These are phyloP conservation scores for Galerina sulciceps DNA, from an alignment of 768 basidiomycete genomes.

Conservation along the genomic window DNA sequence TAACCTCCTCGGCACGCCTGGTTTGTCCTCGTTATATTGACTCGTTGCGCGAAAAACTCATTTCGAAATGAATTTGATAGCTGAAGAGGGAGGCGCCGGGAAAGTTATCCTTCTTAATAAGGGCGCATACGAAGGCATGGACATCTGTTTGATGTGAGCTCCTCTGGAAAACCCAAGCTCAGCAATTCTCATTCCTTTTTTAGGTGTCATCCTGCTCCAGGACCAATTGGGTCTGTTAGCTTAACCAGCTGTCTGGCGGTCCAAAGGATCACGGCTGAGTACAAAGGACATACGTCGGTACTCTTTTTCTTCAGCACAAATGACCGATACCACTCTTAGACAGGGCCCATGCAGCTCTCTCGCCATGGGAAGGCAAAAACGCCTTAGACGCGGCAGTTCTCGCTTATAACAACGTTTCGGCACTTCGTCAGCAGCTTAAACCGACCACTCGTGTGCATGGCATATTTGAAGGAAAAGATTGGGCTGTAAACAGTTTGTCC, in stretches of 20 bases:
- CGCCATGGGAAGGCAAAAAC: slow-evolving; percentile 88
- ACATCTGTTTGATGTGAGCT: slow-evolving; percentile 72
- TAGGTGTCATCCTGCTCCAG: slow-evolving; percentile 85
- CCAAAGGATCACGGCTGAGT: slow-evolving; percentile 63
- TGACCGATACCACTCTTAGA: too few relatives aligned
- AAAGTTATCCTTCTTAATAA: slow-evolving; percentile 69
- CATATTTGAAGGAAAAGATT: slow-evolving; percentile 74
- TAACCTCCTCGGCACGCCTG: slow-evolving; percentile 78
- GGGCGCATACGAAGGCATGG: slow-evolving; percentile 79
- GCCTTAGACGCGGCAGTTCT: slow-evolving; percentile 86
- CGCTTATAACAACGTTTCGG: slow-evolving; percentile 79
- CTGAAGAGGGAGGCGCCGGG: slow-evolving; percentile 80
- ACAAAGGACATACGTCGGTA: slow-evolving; percentile 71
- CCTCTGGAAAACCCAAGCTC: background rate
- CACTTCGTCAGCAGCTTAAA: slow-evolving; percentile 79
- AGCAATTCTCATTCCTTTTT: background rate
- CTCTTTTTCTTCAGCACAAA: background rate
- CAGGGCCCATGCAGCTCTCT: slow-evolving; percentile 75
- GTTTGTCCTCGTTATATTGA: slow-evolving; percentile 33
- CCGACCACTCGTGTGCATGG: slow-evolving; percentile 83
- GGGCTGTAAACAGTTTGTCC: slow-evolving; percentile 70
- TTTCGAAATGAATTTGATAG: slow-evolving; percentile 25
- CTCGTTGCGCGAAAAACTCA: too few relatives aligned
- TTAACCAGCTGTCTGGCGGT: slow-evolving; percentile 69
- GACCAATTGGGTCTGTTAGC: slow-evolving; percentile 70